Base-by-base conservation (phyloP, 1,139 yeast genomes). In the Taphrina flavorubra region DNA sequence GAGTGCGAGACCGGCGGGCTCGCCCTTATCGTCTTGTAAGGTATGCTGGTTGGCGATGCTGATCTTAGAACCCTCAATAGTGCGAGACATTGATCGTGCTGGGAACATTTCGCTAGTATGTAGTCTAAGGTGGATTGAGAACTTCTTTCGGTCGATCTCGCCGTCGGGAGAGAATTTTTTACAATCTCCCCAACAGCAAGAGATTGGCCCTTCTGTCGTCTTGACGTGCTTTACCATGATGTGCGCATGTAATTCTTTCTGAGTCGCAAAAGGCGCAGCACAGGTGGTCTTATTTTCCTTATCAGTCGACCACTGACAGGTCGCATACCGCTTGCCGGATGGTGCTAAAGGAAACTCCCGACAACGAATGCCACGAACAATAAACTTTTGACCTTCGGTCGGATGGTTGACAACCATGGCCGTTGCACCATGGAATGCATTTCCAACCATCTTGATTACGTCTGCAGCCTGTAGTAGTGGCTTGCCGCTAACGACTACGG, bases 391-490 rank as follows among this genome's bases (percentile, higher is more conserved):
- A 8, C 87, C 88, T 44, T 84, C 84, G 1, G 84, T 82, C 14
- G 82, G 79, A n/a, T 75, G 72, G 44, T 81, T 77, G 70, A 92
- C 86, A 18, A 94, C 98, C 92, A 92, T 92, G 0, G 99, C 97
- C 70, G 91, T 90, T 1, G 97, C 91, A 74, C 87, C 86, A n/a
- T 91, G 88, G 77, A 92, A 92, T 0, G 97, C 97, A 70, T 87
- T 86, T 36, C 94, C 88, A 14, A 94, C 98, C 76, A 94, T 94
- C 76, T 92, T 92, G 76, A 94, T 94, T 76, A 94, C 94, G 74
- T 94, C 98, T 20, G 95, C 98, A 0, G 99, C 99, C 0, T 97
- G 96, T 60, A 94, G 82, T 64, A 94, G 81, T 70, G 87, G 85
- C 72, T 86, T 86, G 71, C 80, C 84, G 31, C 62, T 58, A 7